Percentiles rank a stretch among this genome's conserved stretches.
Evolutionary conservation across 129 eudicot species (phyloP).

Genomic region (Apium graveolens): DNA sequence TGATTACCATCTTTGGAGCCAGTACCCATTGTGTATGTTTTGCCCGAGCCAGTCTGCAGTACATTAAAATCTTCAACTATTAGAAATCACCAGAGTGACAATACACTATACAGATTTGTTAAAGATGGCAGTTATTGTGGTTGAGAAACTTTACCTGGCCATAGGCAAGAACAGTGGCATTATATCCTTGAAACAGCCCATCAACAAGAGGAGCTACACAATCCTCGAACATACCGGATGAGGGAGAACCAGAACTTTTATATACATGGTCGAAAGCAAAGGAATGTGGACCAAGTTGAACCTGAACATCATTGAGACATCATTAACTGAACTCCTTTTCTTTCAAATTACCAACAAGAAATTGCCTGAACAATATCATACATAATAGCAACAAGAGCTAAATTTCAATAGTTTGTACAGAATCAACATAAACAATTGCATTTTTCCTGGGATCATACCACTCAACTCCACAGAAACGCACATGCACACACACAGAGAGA

Average conservation of each 20-base stretch:
- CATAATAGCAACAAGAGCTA: neutral
- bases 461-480: slow-evolving; percentile 5
- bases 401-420: neutral
- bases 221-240: slow-evolving; percentile 80
- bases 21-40: slow-evolving; percentile 98
- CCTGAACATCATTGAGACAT: slow-evolving; percentile 32
- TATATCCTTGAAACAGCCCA: slow-evolving; percentile 95
- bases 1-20: slow-evolving; percentile 66
- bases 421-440: too few species aligned
- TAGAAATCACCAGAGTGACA: neutral
- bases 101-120: neutral
- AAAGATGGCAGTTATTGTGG: slow-evolving; percentile 6
- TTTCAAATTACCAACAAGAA: too few species aligned
- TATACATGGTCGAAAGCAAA: slow-evolving; percentile 97
- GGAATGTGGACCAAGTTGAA: slow-evolving; percentile 92
- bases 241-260: slow-evolving; percentile 64
- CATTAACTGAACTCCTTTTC: neutral
- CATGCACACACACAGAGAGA: neutral
- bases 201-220: slow-evolving; percentile 98
- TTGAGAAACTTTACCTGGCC: slow-evolving; percentile 65
- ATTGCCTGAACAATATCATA: neutral
- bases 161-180: slow-evolving; percentile 96
- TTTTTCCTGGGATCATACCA: neutral
- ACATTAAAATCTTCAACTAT: slow-evolving; percentile 26
- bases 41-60: slow-evolving; percentile 94